phyloP scores from a whole-genome alignment of 2,329 filamentous ascomycete genomes.

The Fusarium papillatum region DNA sequence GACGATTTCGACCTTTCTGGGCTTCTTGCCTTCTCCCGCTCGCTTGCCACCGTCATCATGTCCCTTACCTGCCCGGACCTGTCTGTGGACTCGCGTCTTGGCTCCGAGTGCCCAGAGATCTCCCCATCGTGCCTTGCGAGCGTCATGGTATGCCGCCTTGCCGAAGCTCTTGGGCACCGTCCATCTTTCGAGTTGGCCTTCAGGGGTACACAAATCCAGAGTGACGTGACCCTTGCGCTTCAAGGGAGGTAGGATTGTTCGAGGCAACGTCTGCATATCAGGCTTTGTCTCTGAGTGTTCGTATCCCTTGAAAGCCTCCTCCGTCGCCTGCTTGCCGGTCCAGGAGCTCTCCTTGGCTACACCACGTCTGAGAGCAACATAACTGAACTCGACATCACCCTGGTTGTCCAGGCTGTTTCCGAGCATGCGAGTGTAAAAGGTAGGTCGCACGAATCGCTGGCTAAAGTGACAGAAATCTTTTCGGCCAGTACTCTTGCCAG shows the following conservation, averaged over 20 bases:
- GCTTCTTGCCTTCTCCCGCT: conserved; percentile 55
- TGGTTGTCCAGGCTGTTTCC: conserved; percentile 80
- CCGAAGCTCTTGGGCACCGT: conserved; percentile 87
- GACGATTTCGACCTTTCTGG: conserved; percentile 52
- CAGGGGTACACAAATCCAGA: conserved; percentile 90
- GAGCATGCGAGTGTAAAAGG: conserved; percentile 84
- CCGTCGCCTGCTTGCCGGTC: conserved; percentile 69
- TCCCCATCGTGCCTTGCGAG: conserved; percentile 91
- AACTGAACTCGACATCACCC: conserved; percentile 93
- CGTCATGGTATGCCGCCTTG: conserved; percentile 89
- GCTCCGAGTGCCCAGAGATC: conserved; percentile 96
- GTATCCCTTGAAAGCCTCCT: conserved; percentile 80
- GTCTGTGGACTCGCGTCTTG: conserved; percentile 80
- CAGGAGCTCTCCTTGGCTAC: conserved; percentile 51
- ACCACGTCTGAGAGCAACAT: conserved; percentile 87
- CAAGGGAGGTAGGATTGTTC: conserved; percentile 82
- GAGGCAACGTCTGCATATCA: conserved; percentile 79
- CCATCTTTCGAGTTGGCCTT: conserved; percentile 92
- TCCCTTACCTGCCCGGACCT: conserved; percentile 70
- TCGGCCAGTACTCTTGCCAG: conserved; percentile 79
- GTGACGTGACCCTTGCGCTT: conserved; percentile 92
- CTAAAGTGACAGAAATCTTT: conserved; percentile 94
- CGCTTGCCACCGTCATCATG: conserved; percentile 62
- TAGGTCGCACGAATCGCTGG: conserved; percentile 89
- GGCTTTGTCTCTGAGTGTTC: conserved; percentile 62